Evolutionary conservation across 192 early-diverging fungal species (phyloP), one percentile per base, ranked within the genome.

Genomic region (Glomus cerebriforme): DNA sequence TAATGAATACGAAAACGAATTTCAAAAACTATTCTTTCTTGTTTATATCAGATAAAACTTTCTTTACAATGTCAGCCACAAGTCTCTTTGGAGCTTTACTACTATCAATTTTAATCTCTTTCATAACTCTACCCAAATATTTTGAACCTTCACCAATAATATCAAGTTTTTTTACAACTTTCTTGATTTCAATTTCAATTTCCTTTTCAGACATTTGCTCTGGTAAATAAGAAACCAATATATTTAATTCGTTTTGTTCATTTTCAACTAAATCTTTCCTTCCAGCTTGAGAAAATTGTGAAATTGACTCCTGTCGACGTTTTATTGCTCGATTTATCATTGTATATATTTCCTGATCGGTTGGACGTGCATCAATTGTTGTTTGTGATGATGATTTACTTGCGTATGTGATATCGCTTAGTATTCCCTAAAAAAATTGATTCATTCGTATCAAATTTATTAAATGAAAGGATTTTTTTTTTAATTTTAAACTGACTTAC

Each of bases 111-210:
- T 81, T 79, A 43, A 93, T 85, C 66, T 88, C 92, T 83, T 94
- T 94, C 94, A 98, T 96, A 27, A 98, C 91, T 49, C 89, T 87
- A 29, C 96, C 95, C 82, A 98, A 83, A 65, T 94, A 94, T 85
- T 94, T 95, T 35, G 86, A 76, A 7, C 89, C 84, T 34, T 10
- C 34, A 2, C 39, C 78, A 12, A 74, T 79, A 26, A 90, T 92
- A 31, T 91, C 90, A 13, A 88, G 67, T 63, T 90, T 79, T 49
- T 81, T 79, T 43, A 92, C 88, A 15, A 90, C 83, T 27, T 71
- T 78, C 13, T 83, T 81, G 1, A 94, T 88, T 31, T 90, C 82
- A 0, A 73, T 83, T 78, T 91, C 91, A 69, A 98, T 91, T 79
- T 96, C 91, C 67, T 90, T 87, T 9, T 83, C 83, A 1, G 90